phyloP scores from a whole-genome alignment of 2,329 filamentous ascomycete species.

The Arthroderma sp. region DNA sequence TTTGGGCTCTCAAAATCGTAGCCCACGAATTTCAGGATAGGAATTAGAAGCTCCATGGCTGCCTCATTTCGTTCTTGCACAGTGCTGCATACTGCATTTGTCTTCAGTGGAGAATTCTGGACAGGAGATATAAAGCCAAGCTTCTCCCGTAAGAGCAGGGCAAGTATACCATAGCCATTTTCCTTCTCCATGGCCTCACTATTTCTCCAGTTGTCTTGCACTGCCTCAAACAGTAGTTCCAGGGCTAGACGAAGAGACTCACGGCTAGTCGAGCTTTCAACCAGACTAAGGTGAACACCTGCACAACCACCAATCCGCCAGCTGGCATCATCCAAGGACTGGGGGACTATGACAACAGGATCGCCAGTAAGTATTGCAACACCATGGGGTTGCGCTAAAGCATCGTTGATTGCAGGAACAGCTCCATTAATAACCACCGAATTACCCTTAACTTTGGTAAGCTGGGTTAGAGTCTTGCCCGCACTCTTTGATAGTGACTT shows the following conservation, averaged over 20 bases:
- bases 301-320: slow-evolving; percentile 92
- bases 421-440: slow-evolving; percentile 80
- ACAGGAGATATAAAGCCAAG: slow-evolving; percentile 35
- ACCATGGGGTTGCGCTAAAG: slow-evolving; percentile 67
- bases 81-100: slow-evolving; percentile 26
- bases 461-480: slow-evolving; percentile 53
- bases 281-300: slow-evolving; percentile 67
- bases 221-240: slow-evolving; percentile 71
- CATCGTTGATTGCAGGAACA: slow-evolving; percentile 76
- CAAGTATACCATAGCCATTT: slow-evolving; percentile 82
- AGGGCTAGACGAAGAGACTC: slow-evolving; percentile 65
- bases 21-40: slow-evolving; percentile 76
- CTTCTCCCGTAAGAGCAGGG: slow-evolving; percentile 72
- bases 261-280: slow-evolving; percentile 61
- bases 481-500: slow-evolving; percentile 63
- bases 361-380: slow-evolving; percentile 71
- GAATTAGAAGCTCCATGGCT: slow-evolving; percentile 52
- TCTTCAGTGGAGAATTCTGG: slow-evolving; percentile 33
- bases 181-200: slow-evolving; percentile 97
- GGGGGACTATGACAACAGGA: slow-evolving; percentile 68
- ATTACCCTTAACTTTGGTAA: slow-evolving; percentile 61
- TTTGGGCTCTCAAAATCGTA: slow-evolving; percentile 70
- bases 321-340: slow-evolving; percentile 76
- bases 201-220: slow-evolving; percentile 88
- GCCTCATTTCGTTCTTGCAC: slow-evolving; percentile 41